Percentiles rank a stretch among this genome's conserved stretches.
phyloP scores from a whole-genome alignment of 768 basidiomycete species.

The Xerocomellus chrysenteron region DNA sequence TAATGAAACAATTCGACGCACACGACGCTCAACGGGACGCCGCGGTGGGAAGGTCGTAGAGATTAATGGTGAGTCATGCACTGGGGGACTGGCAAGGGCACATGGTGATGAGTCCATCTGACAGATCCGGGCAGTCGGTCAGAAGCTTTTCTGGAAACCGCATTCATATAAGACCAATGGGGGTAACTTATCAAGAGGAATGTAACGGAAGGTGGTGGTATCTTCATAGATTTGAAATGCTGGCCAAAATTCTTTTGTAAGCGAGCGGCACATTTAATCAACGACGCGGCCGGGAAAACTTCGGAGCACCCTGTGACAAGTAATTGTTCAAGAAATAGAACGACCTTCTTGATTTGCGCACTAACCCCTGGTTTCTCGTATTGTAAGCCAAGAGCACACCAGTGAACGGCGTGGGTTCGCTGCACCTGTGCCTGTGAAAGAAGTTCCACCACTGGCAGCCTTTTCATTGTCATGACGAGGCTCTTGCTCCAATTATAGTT shows the following conservation, averaged over 20 bases:
- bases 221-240: not conserved
- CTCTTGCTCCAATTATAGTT: not conserved
- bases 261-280: not conserved
- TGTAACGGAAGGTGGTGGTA: not conserved
- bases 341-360: not conserved
- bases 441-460: too few relatives aligned
- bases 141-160: not conserved
- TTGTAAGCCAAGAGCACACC: not conserved
- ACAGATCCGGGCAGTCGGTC: not conserved
- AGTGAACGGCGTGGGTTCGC: not conserved
- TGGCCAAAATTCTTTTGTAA: not conserved
- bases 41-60: not conserved
- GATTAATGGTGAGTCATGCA: not conserved
- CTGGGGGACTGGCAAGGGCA: not conserved
- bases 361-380: not conserved
- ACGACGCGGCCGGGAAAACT: not conserved
- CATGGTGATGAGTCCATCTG: not conserved
- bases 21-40: not conserved
- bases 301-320: not conserved
- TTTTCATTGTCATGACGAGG: not conserved
- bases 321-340: not conserved
- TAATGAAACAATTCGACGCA: not conserved
- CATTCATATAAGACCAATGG: conserved; percentile 8
- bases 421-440: not conserved
- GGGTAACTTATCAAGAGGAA: conserved; percentile 5